A percentile compares a stretch with the other conserved stretches of the same genome.
These are phyloP conservation scores for Pleurotus citrinopileatus DNA, from an alignment of 768 basidiomycete species.

Conservation along the genomic window DNA sequence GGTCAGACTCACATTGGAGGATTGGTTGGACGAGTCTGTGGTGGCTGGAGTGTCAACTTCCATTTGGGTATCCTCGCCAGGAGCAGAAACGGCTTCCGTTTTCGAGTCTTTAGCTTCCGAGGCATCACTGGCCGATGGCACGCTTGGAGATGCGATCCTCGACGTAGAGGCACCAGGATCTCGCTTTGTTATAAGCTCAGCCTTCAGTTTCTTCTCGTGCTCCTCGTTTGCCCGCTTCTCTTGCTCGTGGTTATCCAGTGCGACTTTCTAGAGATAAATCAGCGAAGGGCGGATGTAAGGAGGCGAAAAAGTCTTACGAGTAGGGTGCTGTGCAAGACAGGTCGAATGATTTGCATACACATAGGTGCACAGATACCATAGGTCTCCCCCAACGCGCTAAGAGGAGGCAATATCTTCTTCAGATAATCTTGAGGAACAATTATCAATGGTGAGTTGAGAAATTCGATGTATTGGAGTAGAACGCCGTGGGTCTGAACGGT, in stretches of 20 bases:
- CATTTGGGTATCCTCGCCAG: slow-evolving; percentile 45
- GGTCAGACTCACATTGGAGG: slow-evolving; percentile 35
- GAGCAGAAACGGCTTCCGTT: background rate
- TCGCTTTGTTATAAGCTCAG: slow-evolving; percentile 73
- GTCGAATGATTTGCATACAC: slow-evolving; percentile 93
- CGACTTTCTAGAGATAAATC: slow-evolving; percentile 43
- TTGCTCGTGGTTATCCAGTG: slow-evolving; percentile 64
- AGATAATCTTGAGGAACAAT: slow-evolving; percentile 73
- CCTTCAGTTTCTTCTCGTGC: slow-evolving; percentile 79
- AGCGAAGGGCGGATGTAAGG: slow-evolving; percentile 5
- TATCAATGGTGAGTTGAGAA: slow-evolving; percentile 72
- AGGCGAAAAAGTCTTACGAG: slow-evolving; percentile 41
- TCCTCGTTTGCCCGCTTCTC: slow-evolving; percentile 70
- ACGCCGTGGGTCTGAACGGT: slow-evolving; percentile 92
- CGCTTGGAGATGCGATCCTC: slow-evolving; percentile 62
- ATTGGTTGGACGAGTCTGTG: slow-evolving; percentile 22
- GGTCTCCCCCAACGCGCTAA: slow-evolving; percentile 66
- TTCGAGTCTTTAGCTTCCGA: background rate
- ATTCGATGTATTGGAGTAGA: slow-evolving; percentile 87
- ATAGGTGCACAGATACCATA: slow-evolving; percentile 85
- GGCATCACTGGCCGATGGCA: slow-evolving; percentile 18
- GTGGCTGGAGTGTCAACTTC: slow-evolving; percentile 41
- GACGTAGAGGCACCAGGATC: slow-evolving; percentile 57
- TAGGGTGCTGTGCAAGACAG: slow-evolving; percentile 64
- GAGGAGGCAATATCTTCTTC: slow-evolving; percentile 67